Evolutionary conservation across 768 basidiomycete genomes (phyloP), one percentile per base, ranked within the genome.

Genomic region (Glaciozyma martinii): DNA sequence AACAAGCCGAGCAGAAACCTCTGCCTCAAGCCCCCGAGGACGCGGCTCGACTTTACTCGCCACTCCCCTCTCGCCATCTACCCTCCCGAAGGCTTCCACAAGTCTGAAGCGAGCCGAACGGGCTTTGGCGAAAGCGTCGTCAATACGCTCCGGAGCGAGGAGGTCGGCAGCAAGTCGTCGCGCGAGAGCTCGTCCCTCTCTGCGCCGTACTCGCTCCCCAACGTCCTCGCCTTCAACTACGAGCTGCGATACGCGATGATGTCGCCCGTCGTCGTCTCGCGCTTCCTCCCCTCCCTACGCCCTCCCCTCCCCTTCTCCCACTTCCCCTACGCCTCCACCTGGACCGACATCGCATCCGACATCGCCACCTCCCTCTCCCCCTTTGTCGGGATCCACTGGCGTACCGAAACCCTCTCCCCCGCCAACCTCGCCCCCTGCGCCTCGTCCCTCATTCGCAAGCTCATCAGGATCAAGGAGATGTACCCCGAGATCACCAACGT

Each of bases 321-420:
- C 29, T 76, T 83, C 42, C 75, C 78, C 46, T 85, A 85, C 71
- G 78, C 84, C 5, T 70, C 75, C 0, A 69, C 52, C 2, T 79
- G 84, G 59, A 74, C 77, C 46, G 74, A 75, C 15, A 77, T 84
- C 13, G 82, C 81, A 0, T 67, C 72, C 12, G 70, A 67, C 40
- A 71, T 84, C 53, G 70, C 76, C 0, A 72, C 75, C 0, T 76
- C 78, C 25, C 61, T 77, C 0, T 69, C 70, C 1, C 78, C 80
- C 0, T 84, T 81, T 72, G 70, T 81, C 5, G 80, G 78, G 0
- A 79, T 86, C 12, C 82, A 84, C 68, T 86, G 83, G 84, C 76
- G 81, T 27, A 82, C 82, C 78, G 83, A 84, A 66, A 81, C 78
- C 21, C 76, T 84, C 59, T 72, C 79, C 1, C 71, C 77, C 1